Base-by-base conservation (phyloP, 2,329 filamentous ascomycete species). In the Exophiala mesophila region DNA sequence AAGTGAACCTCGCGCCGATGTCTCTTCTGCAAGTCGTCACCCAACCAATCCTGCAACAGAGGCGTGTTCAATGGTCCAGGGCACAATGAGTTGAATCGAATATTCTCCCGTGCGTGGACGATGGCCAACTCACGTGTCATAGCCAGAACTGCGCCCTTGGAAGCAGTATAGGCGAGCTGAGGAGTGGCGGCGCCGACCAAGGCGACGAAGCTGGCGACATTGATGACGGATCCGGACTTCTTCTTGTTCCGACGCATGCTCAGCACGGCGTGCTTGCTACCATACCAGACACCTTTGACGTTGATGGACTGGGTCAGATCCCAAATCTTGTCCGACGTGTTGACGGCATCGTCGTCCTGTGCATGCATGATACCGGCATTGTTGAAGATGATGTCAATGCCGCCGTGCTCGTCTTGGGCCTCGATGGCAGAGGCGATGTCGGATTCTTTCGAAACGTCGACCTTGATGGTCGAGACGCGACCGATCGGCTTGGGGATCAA, bases 281-380 rank as follows among this genome's bases (percentile, higher is more conserved):
- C 89, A 64, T 80, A 96, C 89, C 89, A 95, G n/a, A 96, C 89
- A 31, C 89, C 89, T 77, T 96, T 96, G 65, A 95, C 89, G 66
- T 96, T 96, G 73, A 95, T 94, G 63, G 80, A 82, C 49, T 94
- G 88, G 3, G 89, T 96, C 54, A 94, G 70, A 59, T 96, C 88
- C 89, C 89, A 96, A 71, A 96, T 89, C 57, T 79, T 81, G 70
- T 95, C 88, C 37, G 86, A 82, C 1, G 88, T 95, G 63, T 83
- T 78, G 62, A 94, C 71, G 36, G 89, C 88, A 64, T 88, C 82
- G 59, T 78, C 82, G 63, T 88, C 84, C 44, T 83, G 74, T 35
- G 80, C 82, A 69, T 95, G 89, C 89, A 96, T 96, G 66, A 96
- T 96, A 41, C 89, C 89, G 17, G 89, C 89, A 64, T 96, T 96